Percentiles rank a stretch among this genome's conserved stretches.
These are phyloP conservation scores for Trichoderma breve DNA, from an alignment of 2,329 filamentous ascomycete genomes.

Conservation along the genomic window DNA sequence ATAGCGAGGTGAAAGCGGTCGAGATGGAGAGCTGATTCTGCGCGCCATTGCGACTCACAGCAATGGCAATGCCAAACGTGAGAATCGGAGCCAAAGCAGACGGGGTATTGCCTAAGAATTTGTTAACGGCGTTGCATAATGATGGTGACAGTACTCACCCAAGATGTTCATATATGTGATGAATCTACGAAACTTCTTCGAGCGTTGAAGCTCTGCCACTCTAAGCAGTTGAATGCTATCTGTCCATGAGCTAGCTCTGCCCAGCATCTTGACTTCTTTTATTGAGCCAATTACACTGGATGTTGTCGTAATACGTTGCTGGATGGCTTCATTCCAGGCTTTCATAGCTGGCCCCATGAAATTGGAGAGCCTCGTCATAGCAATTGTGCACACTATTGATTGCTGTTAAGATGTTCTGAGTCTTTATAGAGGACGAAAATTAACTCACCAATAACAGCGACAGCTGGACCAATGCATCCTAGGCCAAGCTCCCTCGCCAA, in stretches of 20 bases:
- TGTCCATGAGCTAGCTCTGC: constrained; percentile 25
- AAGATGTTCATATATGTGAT: constrained; percentile 26
- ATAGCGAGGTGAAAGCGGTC: constrained; percentile 27
- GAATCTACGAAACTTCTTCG: constrained; percentile 26
- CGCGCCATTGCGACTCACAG: neutral
- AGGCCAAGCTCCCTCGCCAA: constrained; percentile 45
- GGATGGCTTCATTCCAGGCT: constrained; percentile 23
- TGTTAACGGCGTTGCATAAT: neutral
- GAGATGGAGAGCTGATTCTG: constrained; percentile 5
- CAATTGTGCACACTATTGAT: constrained; percentile 17
- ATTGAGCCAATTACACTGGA: constrained; percentile 30
- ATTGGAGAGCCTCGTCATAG: constrained; percentile 22
- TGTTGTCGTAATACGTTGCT: constrained; percentile 24
- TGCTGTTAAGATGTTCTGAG: neutral
- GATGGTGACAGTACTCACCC: neutral
- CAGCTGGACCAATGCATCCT: constrained; percentile 45
- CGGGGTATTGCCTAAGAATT: constrained; percentile 5
- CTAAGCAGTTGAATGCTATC: constrained; percentile 11
- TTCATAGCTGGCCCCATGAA: constrained; percentile 22
- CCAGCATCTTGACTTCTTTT: constrained; percentile 25
- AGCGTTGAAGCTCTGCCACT: constrained; percentile 24
- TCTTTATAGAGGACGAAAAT: neutral
- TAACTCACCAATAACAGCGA: constrained; percentile 29
- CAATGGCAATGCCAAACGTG: constrained; percentile 27
- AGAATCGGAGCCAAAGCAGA: constrained; percentile 21